Evolutionary conservation across 192 early-diverging fungal species (phyloP), one percentile per base, ranked within the genome.

Genomic region (Pilobolus umbonatus): DNA sequence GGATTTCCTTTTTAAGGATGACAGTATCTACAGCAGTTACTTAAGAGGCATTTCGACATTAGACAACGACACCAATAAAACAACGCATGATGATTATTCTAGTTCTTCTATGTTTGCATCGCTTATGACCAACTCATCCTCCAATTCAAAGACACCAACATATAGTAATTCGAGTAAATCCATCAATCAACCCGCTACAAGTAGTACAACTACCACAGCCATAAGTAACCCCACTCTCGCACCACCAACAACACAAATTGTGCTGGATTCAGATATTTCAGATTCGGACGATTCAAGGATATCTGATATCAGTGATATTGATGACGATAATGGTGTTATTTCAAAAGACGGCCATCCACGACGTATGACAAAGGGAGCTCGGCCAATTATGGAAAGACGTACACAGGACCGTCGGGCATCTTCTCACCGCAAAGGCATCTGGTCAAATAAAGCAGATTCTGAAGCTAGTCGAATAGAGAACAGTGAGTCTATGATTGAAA

Each of bases 21-120:
- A 65, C 19, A 65, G 56, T 34, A 65, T 65, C 21, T 65, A 65
- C 30, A 65, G 64, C 19, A 65, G 49, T 26, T 65, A 65, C 53
- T 14, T 58, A 4, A 32, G 38, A 26, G 30, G 22, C 26, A 5
- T 59, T 4, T 35, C 31, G 9, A 34, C 57, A 25, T 34, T 59
- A 17, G 57, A 59, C 30, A 40, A 22, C 24, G 38, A 44, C 44
- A 21, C 21, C 19, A 52, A n/a, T 14, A 45, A 15, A 24, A 15
- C 42, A 5, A n/a, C 12, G 17, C 24, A 15, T 19, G 48, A 2
- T 43, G 35, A 52, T 4, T 10, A 32, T 14, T 42, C n/a, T 12
- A 25, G 19, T 24, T 31, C 59, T 11, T 65, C 63, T 8, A 58
- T 58, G 30, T 65, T 65, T 58, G 48, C 56, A 11, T 44, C 46